Evolutionary conservation across 108 stramenopile species (phyloP).

Genomic region (Cylindrotheca closterium): DNA sequence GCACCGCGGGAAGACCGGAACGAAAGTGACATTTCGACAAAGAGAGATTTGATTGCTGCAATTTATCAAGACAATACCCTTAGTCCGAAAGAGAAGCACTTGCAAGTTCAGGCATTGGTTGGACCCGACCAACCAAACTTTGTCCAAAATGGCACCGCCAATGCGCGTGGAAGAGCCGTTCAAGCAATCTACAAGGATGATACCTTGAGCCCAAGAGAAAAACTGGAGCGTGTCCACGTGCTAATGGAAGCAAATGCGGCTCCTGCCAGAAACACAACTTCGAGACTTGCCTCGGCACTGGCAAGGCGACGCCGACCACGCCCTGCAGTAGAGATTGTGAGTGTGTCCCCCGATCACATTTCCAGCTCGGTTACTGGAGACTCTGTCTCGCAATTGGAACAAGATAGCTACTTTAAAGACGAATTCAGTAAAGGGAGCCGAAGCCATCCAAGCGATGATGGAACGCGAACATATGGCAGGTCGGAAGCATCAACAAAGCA

Average conservation of each 20-base stretch:
- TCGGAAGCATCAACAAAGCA: background rate
- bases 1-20: background rate
- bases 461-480: background rate
- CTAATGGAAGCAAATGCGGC: background rate
- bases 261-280: background rate
- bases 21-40: background rate
- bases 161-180: background rate
- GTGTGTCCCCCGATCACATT: background rate
- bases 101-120: background rate
- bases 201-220: background rate
- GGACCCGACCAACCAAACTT: background rate
- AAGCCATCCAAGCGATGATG: background rate
- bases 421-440: background rate
- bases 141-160: background rate
- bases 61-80: background rate
- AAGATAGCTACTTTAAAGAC: background rate
- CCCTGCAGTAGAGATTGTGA: background rate
- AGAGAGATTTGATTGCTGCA: background rate
- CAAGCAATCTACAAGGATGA: background rate
- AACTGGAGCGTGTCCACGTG: background rate
- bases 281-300: background rate
- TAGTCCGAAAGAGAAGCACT: background rate
- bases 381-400: background rate
- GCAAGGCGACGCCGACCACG: background rate
- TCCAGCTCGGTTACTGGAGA: background rate